Conservation (phyloP, 768 basidiomycete genomes). For the Russula griseocarnosa region DNA sequence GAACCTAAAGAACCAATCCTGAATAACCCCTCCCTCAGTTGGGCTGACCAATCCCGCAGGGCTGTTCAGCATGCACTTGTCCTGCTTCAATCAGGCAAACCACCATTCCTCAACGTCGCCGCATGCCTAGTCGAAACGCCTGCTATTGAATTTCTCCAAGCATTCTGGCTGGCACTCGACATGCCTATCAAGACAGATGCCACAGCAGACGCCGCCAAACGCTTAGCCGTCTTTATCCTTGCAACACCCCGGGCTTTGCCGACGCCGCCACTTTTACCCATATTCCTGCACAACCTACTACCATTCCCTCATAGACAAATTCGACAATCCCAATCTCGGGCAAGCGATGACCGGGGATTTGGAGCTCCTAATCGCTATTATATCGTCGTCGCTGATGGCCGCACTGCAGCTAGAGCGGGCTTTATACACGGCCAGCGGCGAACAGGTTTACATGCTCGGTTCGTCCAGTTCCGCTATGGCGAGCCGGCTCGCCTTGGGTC, state of each 20-base stretch:
- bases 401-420: slow-evolving; percentile 72
- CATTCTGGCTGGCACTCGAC: slow-evolving; percentile 66
- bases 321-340: slow-evolving; percentile 50
- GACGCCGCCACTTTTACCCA: slow-evolving; percentile 62
- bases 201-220: slow-evolving; percentile 58
- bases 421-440: slow-evolving; percentile 49
- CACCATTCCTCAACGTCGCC: slow-evolving; percentile 60
- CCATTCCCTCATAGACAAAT: slow-evolving; percentile 53
- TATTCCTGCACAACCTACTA: slow-evolving; percentile 65
- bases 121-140: slow-evolving; percentile 57
- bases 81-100: slow-evolving; percentile 57
- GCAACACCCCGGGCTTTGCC: slow-evolving; percentile 53
- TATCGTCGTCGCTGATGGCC: slow-evolving; percentile 62
- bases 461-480: slow-evolving; percentile 63
- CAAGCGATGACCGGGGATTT: slow-evolving; percentile 52
- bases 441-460: slow-evolving; percentile 51
- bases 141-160: slow-evolving; percentile 57
- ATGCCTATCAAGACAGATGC: slow-evolving; percentile 48
- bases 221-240: slow-evolving; percentile 65
- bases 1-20: slow-evolving; percentile 1
- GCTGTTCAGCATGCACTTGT: slow-evolving; percentile 55
- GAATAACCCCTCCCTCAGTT: slow-evolving; percentile 31
- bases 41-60: slow-evolving; percentile 52
- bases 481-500: slow-evolving; percentile 57
- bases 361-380: slow-evolving; percentile 61